Conservation (phyloP, 2,329 filamentous ascomycete species). For the Colletotrichum sp. region DNA sequence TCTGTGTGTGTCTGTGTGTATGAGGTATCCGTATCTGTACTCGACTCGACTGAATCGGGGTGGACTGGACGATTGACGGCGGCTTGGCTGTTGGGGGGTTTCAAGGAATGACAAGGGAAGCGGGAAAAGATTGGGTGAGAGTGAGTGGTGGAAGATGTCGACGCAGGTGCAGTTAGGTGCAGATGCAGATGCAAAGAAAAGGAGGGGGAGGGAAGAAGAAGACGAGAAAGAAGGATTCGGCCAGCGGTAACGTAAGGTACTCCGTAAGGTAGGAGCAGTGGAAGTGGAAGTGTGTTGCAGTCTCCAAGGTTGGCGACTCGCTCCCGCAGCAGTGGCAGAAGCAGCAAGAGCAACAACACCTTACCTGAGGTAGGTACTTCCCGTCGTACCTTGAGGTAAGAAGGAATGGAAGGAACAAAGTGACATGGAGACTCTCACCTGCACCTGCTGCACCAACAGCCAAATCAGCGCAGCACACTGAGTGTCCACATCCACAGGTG, state of each 20-base stretch:
- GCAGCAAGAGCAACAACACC: background rate
- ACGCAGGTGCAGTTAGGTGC: background rate
- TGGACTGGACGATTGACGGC: background rate
- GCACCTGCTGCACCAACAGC: background rate
- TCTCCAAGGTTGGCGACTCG: background rate
- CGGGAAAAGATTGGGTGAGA: background rate
- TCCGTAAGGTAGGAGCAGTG: background rate
- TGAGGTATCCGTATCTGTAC: background rate
- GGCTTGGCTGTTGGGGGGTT: background rate
- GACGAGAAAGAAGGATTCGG: background rate
- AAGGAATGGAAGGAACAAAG: background rate
- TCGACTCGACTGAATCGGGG: background rate
- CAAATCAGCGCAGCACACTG: background rate
- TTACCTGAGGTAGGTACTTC: background rate
- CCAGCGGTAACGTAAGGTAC: background rate
- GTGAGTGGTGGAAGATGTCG: background rate
- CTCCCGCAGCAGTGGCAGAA: background rate
- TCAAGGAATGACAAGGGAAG: conserved; percentile 1
- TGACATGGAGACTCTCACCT: background rate
- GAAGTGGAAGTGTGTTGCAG: background rate
- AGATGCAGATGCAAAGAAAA: background rate
- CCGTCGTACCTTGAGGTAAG: background rate
- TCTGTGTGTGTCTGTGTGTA: background rate
- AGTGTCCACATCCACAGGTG: too few relatives aligned
- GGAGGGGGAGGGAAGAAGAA: background rate